Conservation (phyloP, 495 filamentous ascomycete species). For the Margaritispora aquatica region DNA sequence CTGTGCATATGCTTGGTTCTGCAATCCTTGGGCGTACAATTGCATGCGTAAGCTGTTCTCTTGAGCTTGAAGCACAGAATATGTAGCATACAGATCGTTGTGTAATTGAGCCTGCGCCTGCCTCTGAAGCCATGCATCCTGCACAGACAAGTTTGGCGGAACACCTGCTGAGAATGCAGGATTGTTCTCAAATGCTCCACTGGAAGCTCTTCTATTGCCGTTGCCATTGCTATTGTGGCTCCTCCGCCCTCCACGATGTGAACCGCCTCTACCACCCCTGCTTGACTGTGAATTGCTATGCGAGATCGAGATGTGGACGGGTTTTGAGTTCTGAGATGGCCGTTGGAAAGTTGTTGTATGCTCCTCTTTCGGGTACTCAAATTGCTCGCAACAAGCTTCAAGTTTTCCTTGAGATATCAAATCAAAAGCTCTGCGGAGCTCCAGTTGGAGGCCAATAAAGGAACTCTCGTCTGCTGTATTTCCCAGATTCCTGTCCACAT, state of each 20-base stretch:
- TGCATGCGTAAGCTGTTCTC: constrained; percentile 40
- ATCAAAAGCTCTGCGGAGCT: constrained; percentile 83
- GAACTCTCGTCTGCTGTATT: constrained; percentile 96
- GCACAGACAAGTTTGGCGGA: constrained; percentile 26
- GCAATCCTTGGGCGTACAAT: constrained; percentile 40
- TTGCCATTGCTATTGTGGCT: constrained; percentile 31
- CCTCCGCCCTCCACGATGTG: constrained; percentile 44
- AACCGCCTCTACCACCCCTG: constrained; percentile 52
- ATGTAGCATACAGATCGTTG: constrained; percentile 37
- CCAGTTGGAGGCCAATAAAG: constrained; percentile 82
- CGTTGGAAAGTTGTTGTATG: constrained; percentile 70
- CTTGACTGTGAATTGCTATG: constrained; percentile 44
- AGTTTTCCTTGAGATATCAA: constrained; percentile 69
- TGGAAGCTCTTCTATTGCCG: constrained; percentile 34
- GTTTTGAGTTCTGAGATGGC: constrained; percentile 47
- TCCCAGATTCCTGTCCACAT: constrained; percentile 83
- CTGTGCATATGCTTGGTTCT: constrained; percentile 36
- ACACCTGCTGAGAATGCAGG: constrained; percentile 5
- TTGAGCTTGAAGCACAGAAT: constrained; percentile 28
- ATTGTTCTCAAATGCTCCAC: constrained; percentile 30
- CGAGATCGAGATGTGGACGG: constrained; percentile 28
- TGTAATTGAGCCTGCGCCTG: constrained; percentile 32
- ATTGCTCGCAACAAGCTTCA: constrained; percentile 75
- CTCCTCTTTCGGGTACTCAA: constrained; percentile 78
- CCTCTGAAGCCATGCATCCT: constrained; percentile 37